Evolutionary conservation across 768 basidiomycete genomes (phyloP), one percentile per base, ranked within the genome.

Genomic region (Leccinum sublutescens): DNA sequence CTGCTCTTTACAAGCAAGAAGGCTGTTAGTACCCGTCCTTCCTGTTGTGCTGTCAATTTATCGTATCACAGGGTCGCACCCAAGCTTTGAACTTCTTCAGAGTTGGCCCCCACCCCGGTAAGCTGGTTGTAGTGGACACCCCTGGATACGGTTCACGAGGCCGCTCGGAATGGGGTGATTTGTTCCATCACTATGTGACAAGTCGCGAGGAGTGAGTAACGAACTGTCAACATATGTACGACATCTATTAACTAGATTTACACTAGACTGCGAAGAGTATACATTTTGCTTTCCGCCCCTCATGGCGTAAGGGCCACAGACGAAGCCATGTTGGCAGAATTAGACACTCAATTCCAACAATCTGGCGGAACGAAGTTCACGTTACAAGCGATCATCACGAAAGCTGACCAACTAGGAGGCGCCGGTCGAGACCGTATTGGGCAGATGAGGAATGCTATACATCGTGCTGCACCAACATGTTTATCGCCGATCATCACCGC

Each of bases 111-210:
- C 56, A 62, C 17, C 72, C 75, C 9, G 84, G 85, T 33, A 79
- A 82, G 40, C 76, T 89, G 34, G 68, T 91, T 21, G 73, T 93
- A 3, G 90, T 93, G 10, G 91, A 93, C 65, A 81, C 90, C 12
- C 91, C 91, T 3, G 91, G 91, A 15, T 93, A 93, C 68, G 91
- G 91, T 51, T 74, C 79, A 9, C 79, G 88, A 55, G 90, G 91
- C 12, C 80, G 88, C 47, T 78, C 80, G 34, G 88, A 90, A 72
- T 93, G 90, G 90, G 90, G 91, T 1, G 69, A 75, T 27, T 63
- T 89, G 4, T 91, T 92, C 69, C 78, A 88, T 55, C 72, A 81
- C 45, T 93, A 91, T 66, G 61, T 90, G 14, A 68, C 78, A 55
- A 82, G 75, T 40, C 84, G 90, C 17, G 72, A 81, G 66, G 77